A percentile compares a stretch with the other conserved stretches of the same genome.
phyloP scores from a whole-genome alignment of 306 rosid species.

The Medicago ruthenica region DNA sequence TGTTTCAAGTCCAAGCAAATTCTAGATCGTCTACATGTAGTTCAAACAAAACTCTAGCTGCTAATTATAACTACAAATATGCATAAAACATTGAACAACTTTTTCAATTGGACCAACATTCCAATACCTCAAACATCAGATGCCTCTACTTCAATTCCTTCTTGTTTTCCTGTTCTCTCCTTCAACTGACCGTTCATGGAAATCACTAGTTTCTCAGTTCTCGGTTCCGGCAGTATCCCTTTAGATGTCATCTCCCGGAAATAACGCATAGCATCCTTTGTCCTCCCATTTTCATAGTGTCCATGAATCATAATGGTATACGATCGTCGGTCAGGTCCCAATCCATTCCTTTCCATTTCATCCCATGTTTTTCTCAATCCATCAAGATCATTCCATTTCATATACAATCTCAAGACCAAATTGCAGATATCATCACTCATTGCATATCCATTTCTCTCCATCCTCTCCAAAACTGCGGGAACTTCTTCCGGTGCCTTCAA shows the following conservation, averaged over 20 bases:
- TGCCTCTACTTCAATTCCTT: background rate
- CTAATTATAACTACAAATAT: conserved; percentile 2
- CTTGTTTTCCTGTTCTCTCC: conserved; percentile 42
- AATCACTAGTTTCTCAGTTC: conserved; percentile 56
- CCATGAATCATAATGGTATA: conserved; percentile 81
- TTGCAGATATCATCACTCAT: conserved; percentile 67
- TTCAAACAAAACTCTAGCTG: conserved; percentile 7
- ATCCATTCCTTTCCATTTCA: conserved; percentile 69
- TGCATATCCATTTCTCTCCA: conserved; percentile 65
- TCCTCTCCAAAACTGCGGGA: conserved; percentile 54
- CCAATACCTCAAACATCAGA: conserved; percentile 20
- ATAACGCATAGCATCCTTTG: conserved; percentile 59
- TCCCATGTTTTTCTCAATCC: conserved; percentile 67
- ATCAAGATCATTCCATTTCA: conserved; percentile 67
- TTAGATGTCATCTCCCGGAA: conserved; percentile 66
- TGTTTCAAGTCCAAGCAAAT: background rate
- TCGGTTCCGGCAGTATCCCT: conserved; percentile 71
- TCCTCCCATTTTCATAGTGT: conserved; percentile 62
- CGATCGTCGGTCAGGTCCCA: conserved; percentile 67
- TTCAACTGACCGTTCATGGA: conserved; percentile 46
- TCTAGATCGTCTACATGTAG: background rate
- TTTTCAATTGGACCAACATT: background rate
- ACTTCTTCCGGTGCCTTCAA: conserved; percentile 64
- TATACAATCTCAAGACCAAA: conserved; percentile 70
- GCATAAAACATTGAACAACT: background rate